Base-by-base conservation (phyloP, 139 green algal genomes). In the Tetraselmis striata region DNA sequence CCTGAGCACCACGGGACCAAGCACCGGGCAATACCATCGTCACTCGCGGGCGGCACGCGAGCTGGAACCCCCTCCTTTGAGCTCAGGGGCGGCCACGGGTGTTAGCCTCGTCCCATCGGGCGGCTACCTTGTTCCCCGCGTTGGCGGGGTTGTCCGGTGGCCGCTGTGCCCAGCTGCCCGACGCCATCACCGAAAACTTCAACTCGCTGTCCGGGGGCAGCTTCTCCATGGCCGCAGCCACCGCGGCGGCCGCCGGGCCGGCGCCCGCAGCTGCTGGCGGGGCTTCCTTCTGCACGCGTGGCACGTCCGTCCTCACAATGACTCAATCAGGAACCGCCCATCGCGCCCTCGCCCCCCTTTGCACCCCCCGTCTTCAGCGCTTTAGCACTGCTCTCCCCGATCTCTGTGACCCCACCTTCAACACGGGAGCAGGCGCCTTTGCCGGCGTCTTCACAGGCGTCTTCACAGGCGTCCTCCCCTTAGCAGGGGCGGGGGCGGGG, bases 151-250 rank as follows among this genome's bases (percentile, higher is more conserved):
- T 29, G 2, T 59, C 31, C 59, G 29, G 30, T 84, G 83, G 23
- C 31, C 84, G 11, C 59, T 79, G n/a, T 28, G 78, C 0, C 76
- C 83, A n/a, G 27, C 77, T 67, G 29, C 77, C 82, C 75, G 86
- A 82, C 0, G 88, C 67, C 81, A 90, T 87, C 2, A 88, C 29
- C 11, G 80, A 84, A 77, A 88, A 90, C 29, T 90, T 86, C 1
- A 92, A 59, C 27, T 85, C 82, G 24, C 76, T 59, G 59, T 89
- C 79, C 1, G 78, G 25, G 2, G 89, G 89, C 80, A 92, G 85
- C 45, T 75, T 23, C 11, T 28, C 28, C 0, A 84, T 59, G 32
- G 84, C 88, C 26, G 31, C 59, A 28, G 80, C 82, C 31, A 89
- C 85, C 0, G 80, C 75, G 2, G 29, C 77, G 28, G 77, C 31